Percentiles rank a stretch among this genome's conserved stretches.
Conservation (phyloP, 768 basidiomycete genomes). For the Lyophyllum decastes region DNA sequence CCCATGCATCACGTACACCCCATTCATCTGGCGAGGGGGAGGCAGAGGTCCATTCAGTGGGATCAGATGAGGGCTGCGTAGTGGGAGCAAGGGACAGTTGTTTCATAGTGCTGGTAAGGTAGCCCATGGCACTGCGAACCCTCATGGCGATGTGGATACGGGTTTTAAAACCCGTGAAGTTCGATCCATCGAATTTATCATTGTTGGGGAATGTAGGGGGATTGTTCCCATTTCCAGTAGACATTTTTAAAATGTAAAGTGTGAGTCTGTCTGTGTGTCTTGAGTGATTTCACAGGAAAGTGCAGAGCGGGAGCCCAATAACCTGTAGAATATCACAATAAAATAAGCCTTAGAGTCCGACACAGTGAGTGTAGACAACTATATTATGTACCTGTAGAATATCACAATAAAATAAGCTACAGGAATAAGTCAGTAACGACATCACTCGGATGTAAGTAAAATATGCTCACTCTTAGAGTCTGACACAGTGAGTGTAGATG, state of each 20-base stretch:
- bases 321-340: neutral
- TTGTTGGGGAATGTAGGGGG: neutral
- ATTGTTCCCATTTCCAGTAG: no score
- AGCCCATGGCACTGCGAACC: neutral
- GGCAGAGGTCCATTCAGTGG: neutral
- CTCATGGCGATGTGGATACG: neutral
- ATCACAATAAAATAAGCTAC: neutral
- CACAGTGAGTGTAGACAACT: neutral
- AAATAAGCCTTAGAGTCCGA: neutral
- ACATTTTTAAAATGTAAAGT: no score
- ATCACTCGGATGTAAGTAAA: neutral
- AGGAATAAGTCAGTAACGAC: neutral
- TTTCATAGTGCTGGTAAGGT: neutral
- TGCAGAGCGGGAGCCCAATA: neutral
- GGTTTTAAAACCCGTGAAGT: neutral
- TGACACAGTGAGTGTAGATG: neutral
- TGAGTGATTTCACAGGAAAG: neutral
- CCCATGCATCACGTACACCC: slow-evolving; percentile 4
- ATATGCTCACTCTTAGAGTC: neutral
- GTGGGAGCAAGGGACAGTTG: neutral
- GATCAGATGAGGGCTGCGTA: neutral
- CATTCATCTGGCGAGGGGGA: neutral
- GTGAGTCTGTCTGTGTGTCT: neutral
- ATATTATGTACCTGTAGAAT: neutral
- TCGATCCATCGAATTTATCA: neutral